Base-by-base conservation (phyloP, 345 rosid species). In the Citrus reticulata region DNA sequence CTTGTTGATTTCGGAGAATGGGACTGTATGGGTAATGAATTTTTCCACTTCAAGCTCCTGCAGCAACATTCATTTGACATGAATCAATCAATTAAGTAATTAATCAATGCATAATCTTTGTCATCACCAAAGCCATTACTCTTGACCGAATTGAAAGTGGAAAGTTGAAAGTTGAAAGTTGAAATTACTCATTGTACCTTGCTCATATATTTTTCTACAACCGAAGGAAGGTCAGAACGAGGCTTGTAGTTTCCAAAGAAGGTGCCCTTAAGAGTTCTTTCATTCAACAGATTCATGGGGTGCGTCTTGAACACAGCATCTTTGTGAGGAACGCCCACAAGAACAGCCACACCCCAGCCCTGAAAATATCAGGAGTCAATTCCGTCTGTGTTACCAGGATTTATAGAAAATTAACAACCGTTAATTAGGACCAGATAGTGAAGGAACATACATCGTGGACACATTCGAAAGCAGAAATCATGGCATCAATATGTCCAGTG, bases 241-340 rank as follows among this genome's bases (percentile, higher is more conserved):
- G 93, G 87, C 75, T 87, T 90, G 88, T 84, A 87, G 85, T 90
- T 86, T 59, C 91, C 90, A 17, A 80, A 88, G 89, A 90, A 87
- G 14, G 93, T 87, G 13, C 90, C 93, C 65, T 81, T 88, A 1
- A 90, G 84, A 46, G 90, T 90, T 68, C 88, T 85, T 80, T 88
- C 90, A 1, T 85, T 77, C 63, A 87, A 58, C 11, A 88, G 2
- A 40, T 88, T 88, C 80, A 88, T 9, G 0, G 93, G 90, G 59
- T 87, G 87, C 9, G 90, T 85, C 74, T 88, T 87, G 84, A 88
- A 88, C 1, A 78, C 86, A 17, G 76, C 93, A 17, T 88, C 90
- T 76, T 87, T 88, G 78, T 71, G 77, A 0, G 91, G 93, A 24
- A 87, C 86, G 0, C 91, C 91, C 0, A 88, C 91, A 0, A 90